Base-by-base conservation (phyloP, 352 stramenopile species). In the Pythium rishiriense region DNA sequence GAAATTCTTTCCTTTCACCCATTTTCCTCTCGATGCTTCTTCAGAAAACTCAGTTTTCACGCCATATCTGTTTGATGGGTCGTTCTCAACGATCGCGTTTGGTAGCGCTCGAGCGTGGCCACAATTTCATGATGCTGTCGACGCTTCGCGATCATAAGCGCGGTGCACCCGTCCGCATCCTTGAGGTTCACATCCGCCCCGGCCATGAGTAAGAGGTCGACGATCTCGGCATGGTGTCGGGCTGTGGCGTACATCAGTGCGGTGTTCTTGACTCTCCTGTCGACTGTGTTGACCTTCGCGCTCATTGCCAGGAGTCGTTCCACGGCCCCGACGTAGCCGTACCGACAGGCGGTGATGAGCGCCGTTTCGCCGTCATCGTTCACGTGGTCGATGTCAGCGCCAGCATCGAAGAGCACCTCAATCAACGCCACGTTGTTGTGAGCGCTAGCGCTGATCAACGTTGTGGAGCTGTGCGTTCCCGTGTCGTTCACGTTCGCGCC, bases 321-420 rank as follows among this genome's bases (percentile, higher is more conserved):
- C 8, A 51, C 45, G 2, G 35, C 12, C 2, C 3, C 45, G 7
- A 6, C 24, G 25, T 33, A 15, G 12, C 45, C 45, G 8, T 21
- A 3, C 19, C 45, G 22, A 35, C 21, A 29, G 0, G 50, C 50
- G 7, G 35, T 8, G 31, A 46, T 31, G 5, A 57, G 22, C 3
- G 50, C 31, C 7, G 50, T 46, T 6, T 57, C 31, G n/a, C 17
- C 21, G 29, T 57, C 5, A 2, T 43, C 50, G 14, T 45, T 21
- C 15, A 19, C 31, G 12, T 46, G 50, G 50, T 57, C 50, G 10
- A 57, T 15, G n/a, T 57, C 50, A 10, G 48, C 48, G 17, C 48
- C 48, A 1, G 25, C 24, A 3, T 55, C 26, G 6, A 49, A 4
- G 1, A 49, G 42, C 42, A 25, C 19, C 19, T 9, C 14, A 17